phyloP scores from a whole-genome alignment of 192 early-diverging fungal genomes.

The Entrophospora sp. region DNA sequence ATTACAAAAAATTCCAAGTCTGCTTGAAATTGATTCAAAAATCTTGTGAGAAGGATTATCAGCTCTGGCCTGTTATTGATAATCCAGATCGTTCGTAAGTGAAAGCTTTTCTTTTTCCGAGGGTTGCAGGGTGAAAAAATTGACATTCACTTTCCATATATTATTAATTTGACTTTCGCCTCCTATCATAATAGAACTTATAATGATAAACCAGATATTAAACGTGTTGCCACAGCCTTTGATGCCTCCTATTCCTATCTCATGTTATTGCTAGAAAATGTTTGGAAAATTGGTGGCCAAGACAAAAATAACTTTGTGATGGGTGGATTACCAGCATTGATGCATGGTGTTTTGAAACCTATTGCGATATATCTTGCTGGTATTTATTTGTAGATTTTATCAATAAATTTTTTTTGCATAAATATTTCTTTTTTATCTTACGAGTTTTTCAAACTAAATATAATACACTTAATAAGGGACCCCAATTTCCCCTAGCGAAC shows the following conservation, averaged over 20 bases:
- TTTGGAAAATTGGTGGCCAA: background rate
- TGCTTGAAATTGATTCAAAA: background rate
- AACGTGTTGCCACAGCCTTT: background rate
- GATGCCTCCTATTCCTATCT: slow-evolving; percentile 3
- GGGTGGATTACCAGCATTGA: background rate
- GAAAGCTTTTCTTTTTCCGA: background rate
- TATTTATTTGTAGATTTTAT: background rate
- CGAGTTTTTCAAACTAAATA: background rate
- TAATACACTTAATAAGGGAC: background rate
- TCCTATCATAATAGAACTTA: too few species aligned
- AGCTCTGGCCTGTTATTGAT: slow-evolving; percentile 1
- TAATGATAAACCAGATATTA: background rate
- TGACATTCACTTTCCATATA: too few species aligned
- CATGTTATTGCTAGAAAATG: background rate
- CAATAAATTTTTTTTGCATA: background rate
- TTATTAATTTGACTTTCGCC: too few species aligned
- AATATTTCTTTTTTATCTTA: background rate
- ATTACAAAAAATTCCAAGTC: background rate
- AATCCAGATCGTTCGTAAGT: background rate
- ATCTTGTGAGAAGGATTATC: background rate
- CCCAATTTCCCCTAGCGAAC: background rate
- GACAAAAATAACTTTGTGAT: background rate
- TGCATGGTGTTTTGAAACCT: slow-evolving; percentile 5
- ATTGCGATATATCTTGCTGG: slow-evolving; percentile 3
- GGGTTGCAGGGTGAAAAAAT: background rate